phyloP scores from a whole-genome alignment of 2,329 filamentous ascomycete genomes.

The Hymenoscyphus scutula region DNA sequence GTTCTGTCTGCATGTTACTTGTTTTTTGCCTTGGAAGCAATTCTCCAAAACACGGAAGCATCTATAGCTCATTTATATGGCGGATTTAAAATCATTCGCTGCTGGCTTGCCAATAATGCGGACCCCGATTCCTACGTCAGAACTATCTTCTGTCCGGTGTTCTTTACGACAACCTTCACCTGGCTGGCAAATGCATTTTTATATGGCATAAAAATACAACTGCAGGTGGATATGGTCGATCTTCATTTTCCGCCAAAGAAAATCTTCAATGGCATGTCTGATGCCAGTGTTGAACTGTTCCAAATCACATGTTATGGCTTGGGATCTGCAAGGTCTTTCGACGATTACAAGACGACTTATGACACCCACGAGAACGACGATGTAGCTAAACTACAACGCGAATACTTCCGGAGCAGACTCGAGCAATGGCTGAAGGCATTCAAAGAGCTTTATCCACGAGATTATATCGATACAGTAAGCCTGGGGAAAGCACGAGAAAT shows the following conservation, averaged over 20 bases:
- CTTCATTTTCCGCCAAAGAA: neutral
- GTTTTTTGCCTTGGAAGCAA: neutral
- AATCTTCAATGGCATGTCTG: neutral
- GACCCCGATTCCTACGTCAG: neutral
- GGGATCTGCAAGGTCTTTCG: constrained; percentile 1
- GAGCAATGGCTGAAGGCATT: neutral
- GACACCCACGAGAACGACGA: neutral
- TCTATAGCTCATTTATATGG: neutral
- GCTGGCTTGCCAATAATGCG: neutral
- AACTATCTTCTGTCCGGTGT: neutral
- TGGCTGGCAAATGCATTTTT: neutral
- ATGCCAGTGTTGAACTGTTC: constrained; percentile 8
- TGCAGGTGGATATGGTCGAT: neutral
- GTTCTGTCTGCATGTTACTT: neutral
- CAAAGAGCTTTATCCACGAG: neutral
- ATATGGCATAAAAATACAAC: neutral
- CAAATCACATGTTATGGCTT: constrained; percentile 2
- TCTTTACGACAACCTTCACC: neutral
- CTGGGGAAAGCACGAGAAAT: neutral
- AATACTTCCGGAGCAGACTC: neutral
- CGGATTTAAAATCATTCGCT: neutral
- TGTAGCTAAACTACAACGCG: neutral
- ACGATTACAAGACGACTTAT: neutral
- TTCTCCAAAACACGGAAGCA: neutral
- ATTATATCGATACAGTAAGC: neutral